A percentile compares a stretch with the other conserved stretches of the same genome.
These are phyloP conservation scores for Ceratobasidium sp. DNA, from an alignment of 1,284 basidiomycete species.

Conservation along the genomic window DNA sequence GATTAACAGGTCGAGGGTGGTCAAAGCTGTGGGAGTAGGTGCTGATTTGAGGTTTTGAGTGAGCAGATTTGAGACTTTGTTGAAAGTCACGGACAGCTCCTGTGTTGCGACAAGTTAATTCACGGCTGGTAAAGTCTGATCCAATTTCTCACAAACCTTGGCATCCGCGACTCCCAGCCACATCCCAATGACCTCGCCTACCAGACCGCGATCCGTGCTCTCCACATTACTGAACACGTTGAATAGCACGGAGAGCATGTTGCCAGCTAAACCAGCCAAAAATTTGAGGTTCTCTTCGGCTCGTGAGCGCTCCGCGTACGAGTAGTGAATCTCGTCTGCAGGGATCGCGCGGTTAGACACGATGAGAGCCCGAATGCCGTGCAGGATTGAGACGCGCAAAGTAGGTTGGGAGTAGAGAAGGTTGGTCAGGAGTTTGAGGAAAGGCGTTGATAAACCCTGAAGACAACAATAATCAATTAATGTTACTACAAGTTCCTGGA, in stretches of 20 bases:
- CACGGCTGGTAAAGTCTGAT: slow-evolving; percentile 4
- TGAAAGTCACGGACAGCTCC: slow-evolving; percentile 86
- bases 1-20: slow-evolving; percentile 91
- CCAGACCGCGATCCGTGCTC: slow-evolving; percentile 80
- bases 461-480: background rate
- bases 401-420: slow-evolving; percentile 51
- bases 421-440: slow-evolving; percentile 54
- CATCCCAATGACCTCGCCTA: slow-evolving; percentile 91
- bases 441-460: slow-evolving; percentile 53
- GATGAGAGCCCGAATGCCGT: slow-evolving; percentile 60
- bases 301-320: slow-evolving; percentile 67
- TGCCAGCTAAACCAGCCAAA: slow-evolving; percentile 85
- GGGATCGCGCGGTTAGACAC: slow-evolving; percentile 64
- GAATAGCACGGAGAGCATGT: slow-evolving; percentile 95
- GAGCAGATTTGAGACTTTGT: slow-evolving; percentile 84
- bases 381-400: slow-evolving; percentile 56
- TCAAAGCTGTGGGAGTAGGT: slow-evolving; percentile 71
- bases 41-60: slow-evolving; percentile 72
- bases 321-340: slow-evolving; percentile 62
- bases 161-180: slow-evolving; percentile 88
- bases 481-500: background rate
- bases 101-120: slow-evolving; percentile 52
- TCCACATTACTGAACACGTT: slow-evolving; percentile 94
- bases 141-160: slow-evolving; percentile 64
- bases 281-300: slow-evolving; percentile 77